Evolutionary conservation across 2,329 filamentous ascomycete genomes (phyloP).

Genomic region (Zymoseptoria passerinii): DNA sequence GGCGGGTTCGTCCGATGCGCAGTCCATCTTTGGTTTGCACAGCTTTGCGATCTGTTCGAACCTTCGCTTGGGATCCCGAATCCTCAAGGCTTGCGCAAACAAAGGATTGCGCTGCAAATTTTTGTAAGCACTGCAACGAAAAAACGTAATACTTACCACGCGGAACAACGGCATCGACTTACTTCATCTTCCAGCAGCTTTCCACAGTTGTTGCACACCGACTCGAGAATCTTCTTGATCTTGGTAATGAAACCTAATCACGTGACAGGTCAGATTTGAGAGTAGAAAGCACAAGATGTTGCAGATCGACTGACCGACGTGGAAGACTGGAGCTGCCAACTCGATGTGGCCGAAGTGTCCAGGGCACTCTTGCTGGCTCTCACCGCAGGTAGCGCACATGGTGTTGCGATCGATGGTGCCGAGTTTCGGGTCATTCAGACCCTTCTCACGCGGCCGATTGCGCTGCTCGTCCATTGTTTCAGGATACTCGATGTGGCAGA

Average conservation of each 20-base stretch:
- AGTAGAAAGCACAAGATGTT: not conserved
- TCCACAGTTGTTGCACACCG: slow-evolving; percentile 97
- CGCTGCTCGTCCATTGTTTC: slow-evolving; percentile 98
- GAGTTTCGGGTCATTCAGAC: slow-evolving; percentile 89
- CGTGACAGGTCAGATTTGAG: slow-evolving; percentile 11
- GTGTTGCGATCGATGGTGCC: slow-evolving; percentile 94
- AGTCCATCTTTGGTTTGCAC: slow-evolving; percentile 80
- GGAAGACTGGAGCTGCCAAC: slow-evolving; percentile 90
- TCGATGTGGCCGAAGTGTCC: slow-evolving; percentile 99
- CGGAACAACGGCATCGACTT: slow-evolving; percentile 52
- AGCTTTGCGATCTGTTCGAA: slow-evolving; percentile 89
- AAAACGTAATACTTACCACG: slow-evolving; percentile 10
- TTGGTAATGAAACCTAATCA: slow-evolving; percentile 86
- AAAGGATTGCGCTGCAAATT: slow-evolving; percentile 66
- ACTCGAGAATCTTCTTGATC: slow-evolving; percentile 98
- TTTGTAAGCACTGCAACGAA: slow-evolving; percentile 39
- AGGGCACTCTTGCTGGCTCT: slow-evolving; percentile 91
- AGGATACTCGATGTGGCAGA: slow-evolving; percentile 92
- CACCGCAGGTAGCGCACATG: slow-evolving; percentile 92
- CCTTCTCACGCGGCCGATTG: slow-evolving; percentile 79
- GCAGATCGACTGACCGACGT: slow-evolving; percentile 52
- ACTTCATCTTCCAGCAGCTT: slow-evolving; percentile 97
- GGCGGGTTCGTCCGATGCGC: slow-evolving; percentile 65
- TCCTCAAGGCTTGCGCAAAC: slow-evolving; percentile 70
- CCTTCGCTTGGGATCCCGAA: slow-evolving; percentile 85